These are phyloP conservation scores for Saccharomycopsis schoenii DNA, from an alignment of 805 yeast genomes.

Conservation along the genomic window DNA sequence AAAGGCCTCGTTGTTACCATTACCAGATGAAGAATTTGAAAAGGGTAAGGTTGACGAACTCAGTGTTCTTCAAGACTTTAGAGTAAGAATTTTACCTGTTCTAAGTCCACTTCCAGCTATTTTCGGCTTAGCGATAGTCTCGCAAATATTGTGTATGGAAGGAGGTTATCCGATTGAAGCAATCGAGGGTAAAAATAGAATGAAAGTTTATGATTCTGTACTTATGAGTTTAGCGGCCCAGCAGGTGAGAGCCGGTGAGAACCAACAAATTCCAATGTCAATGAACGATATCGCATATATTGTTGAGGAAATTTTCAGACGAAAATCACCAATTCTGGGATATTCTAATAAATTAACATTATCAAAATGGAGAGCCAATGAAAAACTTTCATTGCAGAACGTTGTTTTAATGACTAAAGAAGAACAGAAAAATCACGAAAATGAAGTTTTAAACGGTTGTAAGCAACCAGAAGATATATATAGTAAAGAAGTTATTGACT, in stretches of 20 bases:
- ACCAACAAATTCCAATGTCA: slow-evolving; percentile 68
- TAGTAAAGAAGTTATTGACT: slow-evolving; percentile 42
- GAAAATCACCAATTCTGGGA: slow-evolving; percentile 82
- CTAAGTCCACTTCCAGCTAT: slow-evolving; percentile 95
- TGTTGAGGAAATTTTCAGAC: slow-evolving; percentile 86
- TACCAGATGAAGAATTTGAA: slow-evolving; percentile 70
- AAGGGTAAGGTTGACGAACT: slow-evolving; percentile 82
- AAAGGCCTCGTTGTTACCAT: slow-evolving; percentile 79
- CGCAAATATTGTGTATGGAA: slow-evolving; percentile 66
- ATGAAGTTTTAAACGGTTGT: slow-evolving; percentile 60
- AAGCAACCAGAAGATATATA: slow-evolving; percentile 56
- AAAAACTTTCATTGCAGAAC: slow-evolving; percentile 62
- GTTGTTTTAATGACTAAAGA: slow-evolving; percentile 82
- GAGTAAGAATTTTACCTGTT: slow-evolving; percentile 93
- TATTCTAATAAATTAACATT: slow-evolving; percentile 71
- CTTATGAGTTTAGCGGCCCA: slow-evolving; percentile 82
- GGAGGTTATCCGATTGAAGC: slow-evolving; percentile 90
- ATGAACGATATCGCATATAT: slow-evolving; percentile 69
- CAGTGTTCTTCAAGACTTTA: slow-evolving; percentile 77
- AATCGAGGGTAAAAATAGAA: slow-evolving; percentile 80
- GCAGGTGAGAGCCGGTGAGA: slow-evolving; percentile 67
- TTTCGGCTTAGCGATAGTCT: slow-evolving; percentile 85
- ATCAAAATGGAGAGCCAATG: slow-evolving; percentile 72
- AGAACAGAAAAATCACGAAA: slow-evolving; percentile 76
- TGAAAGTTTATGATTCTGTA: slow-evolving; percentile 75